Conservation (phyloP, 805 yeast species). For the Schwanniomyces sp. region DNA sequence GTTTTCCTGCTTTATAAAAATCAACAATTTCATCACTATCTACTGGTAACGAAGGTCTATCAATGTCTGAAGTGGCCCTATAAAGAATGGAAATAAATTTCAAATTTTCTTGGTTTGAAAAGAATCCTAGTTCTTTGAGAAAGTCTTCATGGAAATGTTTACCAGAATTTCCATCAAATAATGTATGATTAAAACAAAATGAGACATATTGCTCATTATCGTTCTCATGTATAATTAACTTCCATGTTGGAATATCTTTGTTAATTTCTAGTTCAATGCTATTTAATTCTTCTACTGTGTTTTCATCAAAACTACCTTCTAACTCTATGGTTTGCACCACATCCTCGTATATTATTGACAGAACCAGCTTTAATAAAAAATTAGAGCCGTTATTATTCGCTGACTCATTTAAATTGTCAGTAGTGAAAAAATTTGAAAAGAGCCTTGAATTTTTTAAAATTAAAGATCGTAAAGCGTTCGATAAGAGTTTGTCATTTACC, state of each 20-base stretch:
- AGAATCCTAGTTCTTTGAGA: conserved; percentile 10
- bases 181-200: conserved; percentile 25
- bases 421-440: conserved; percentile 16
- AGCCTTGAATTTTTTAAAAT: conserved; percentile 16
- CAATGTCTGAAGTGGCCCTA: conserved; percentile 6
- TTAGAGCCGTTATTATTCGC: conserved; percentile 8
- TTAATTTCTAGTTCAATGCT: conserved; percentile 4
- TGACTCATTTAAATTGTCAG: conserved; percentile 3
- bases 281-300: conserved; percentile 8
- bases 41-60: neutral
- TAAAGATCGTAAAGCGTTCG: conserved; percentile 15
- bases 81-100: conserved; percentile 2
- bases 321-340: conserved; percentile 15
- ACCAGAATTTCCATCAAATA: conserved; percentile 36
- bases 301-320: conserved; percentile 12
- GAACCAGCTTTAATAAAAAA: conserved; percentile 14
- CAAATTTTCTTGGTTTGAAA: conserved; percentile 6
- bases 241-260: conserved; percentile 21
- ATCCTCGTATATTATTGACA: conserved; percentile 16
- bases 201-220: conserved; percentile 14
- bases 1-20: conserved; percentile 6
- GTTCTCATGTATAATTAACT: conserved; percentile 13
- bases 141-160: conserved; percentile 26
- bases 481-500: conserved; percentile 12
- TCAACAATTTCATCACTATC: conserved; percentile 7